A percentile compares a stretch with the other conserved stretches of the same genome.
Conservation (phyloP, 2,329 filamentous ascomycete genomes). For the Trichoderma simmonsii region DNA sequence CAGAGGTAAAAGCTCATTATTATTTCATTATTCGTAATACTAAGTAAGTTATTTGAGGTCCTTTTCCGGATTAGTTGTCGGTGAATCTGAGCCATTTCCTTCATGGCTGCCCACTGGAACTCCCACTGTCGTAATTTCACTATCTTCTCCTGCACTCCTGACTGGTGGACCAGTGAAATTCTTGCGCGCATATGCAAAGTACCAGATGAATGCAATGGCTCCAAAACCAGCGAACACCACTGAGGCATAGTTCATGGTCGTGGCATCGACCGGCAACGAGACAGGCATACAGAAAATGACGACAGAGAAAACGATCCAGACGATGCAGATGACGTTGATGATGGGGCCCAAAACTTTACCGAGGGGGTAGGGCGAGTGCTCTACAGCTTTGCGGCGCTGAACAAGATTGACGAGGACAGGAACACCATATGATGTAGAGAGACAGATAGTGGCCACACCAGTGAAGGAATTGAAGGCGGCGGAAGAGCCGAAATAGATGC, state of each 20-base stretch:
- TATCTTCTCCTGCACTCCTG: not conserved
- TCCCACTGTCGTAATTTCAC: not conserved
- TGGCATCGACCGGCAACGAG: conserved; percentile 53
- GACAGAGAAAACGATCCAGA: conserved; percentile 68
- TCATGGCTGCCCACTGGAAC: not conserved
- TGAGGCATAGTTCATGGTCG: conserved; percentile 64
- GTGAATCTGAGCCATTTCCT: conserved; percentile 8
- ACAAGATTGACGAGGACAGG: conserved; percentile 71
- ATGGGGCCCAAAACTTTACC: conserved; percentile 65
- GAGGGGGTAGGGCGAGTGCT: conserved; percentile 63
- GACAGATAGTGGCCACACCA: conserved; percentile 74
- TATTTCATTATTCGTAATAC: not conserved
- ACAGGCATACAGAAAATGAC: conserved; percentile 76
- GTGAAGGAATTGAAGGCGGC: conserved; percentile 80
- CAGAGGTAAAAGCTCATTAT: not conserved
- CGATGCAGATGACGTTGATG: conserved; percentile 66
- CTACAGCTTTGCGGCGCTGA: conserved; percentile 63
- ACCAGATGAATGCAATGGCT: conserved; percentile 58
- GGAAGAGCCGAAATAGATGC: conserved; percentile 75
- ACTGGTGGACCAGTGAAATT: conserved; percentile 59
- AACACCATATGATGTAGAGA: conserved; percentile 71
- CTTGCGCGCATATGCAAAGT: conserved; percentile 59
- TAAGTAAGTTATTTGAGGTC: not conserved
- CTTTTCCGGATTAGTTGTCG: not conserved
- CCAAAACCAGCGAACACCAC: conserved; percentile 65